Evolutionary conservation across 768 basidiomycete genomes (phyloP).

Genomic region (Podaxis pistillaris): DNA sequence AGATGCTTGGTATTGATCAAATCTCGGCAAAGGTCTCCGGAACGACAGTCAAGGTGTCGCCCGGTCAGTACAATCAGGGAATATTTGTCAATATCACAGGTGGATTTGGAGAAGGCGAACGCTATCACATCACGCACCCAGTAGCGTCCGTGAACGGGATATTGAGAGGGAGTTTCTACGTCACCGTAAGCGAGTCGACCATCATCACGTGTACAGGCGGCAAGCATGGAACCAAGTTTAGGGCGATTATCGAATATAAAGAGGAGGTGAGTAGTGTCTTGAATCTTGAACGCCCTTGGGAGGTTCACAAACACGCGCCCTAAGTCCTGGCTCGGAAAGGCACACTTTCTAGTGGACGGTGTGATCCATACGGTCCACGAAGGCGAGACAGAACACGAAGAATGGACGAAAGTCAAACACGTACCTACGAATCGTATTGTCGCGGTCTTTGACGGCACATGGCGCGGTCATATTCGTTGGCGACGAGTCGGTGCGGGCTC

Average conservation of each 20-base stretch:
- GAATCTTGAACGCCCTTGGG: neutral
- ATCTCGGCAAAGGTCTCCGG: slow-evolving; percentile 91
- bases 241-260: slow-evolving; percentile 90
- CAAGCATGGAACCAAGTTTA: slow-evolving; percentile 56
- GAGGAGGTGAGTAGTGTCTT: slow-evolving; percentile 68
- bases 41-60: slow-evolving; percentile 76
- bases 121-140: slow-evolving; percentile 89
- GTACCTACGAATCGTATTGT: slow-evolving; percentile 78
- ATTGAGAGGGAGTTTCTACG: slow-evolving; percentile 87
- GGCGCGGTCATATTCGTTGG: slow-evolving; percentile 84
- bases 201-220: slow-evolving; percentile 81
- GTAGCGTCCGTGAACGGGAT: slow-evolving; percentile 89
- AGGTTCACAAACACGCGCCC: neutral
- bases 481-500: slow-evolving; percentile 52
- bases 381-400: slow-evolving; percentile 56
- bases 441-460: slow-evolving; percentile 84
- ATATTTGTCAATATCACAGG: slow-evolving; percentile 79
- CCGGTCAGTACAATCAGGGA: slow-evolving; percentile 86
- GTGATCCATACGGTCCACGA: slow-evolving; percentile 82
- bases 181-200: slow-evolving; percentile 78
- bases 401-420: slow-evolving; percentile 87
- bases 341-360: slow-evolving; percentile 84
- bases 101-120: slow-evolving; percentile 73
- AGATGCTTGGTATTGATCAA: slow-evolving; percentile 85
- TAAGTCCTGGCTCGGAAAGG: slow-evolving; percentile 86